phyloP scores from a whole-genome alignment of 2,329 filamentous ascomycete species.

The Pleoardoris graminearum region DNA sequence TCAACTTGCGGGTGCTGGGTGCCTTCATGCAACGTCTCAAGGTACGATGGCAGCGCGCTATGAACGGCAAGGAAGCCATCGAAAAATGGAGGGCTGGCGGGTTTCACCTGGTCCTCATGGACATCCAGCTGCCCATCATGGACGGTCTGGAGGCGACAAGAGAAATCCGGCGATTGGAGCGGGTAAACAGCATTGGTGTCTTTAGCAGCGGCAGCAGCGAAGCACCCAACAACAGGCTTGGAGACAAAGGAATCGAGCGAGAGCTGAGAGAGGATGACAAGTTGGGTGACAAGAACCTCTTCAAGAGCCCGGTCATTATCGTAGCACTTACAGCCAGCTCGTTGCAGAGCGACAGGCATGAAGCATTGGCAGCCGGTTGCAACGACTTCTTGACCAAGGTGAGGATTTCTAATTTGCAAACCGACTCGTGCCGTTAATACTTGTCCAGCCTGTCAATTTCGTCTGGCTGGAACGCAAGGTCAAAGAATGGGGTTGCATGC shows the following conservation, averaged over 20 bases:
- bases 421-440: conserved; percentile 21
- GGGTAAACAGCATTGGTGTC: conserved; percentile 89
- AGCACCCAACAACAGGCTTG: conserved; percentile 36
- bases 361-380: conserved; percentile 91
- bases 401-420: conserved; percentile 31
- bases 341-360: conserved; percentile 91
- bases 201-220: conserved; percentile 64
- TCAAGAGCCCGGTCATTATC: conserved; percentile 97
- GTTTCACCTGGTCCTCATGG: conserved; percentile 96
- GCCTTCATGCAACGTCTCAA: conserved; percentile 95
- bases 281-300: conserved; percentile 67
- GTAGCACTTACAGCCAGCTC: conserved; percentile 94
- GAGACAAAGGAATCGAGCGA: conserved; percentile 44
- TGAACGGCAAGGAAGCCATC: conserved; percentile 92
- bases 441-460: conserved; percentile 83
- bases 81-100: conserved; percentile 90
- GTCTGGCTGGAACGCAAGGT: conserved; percentile 97
- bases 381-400: conserved; percentile 99
- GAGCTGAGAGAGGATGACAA: conserved; percentile 65
- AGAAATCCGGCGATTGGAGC: conserved; percentile 87
- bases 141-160: conserved; percentile 92
- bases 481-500: conserved; percentile 99
- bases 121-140: conserved; percentile 97
- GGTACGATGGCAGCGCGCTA: conserved; percentile 95
- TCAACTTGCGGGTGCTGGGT: conserved; percentile 91